These are phyloP conservation scores for Gymnopus androsaceus DNA, from an alignment of 1,284 basidiomycete genomes.

Conservation along the genomic window DNA sequence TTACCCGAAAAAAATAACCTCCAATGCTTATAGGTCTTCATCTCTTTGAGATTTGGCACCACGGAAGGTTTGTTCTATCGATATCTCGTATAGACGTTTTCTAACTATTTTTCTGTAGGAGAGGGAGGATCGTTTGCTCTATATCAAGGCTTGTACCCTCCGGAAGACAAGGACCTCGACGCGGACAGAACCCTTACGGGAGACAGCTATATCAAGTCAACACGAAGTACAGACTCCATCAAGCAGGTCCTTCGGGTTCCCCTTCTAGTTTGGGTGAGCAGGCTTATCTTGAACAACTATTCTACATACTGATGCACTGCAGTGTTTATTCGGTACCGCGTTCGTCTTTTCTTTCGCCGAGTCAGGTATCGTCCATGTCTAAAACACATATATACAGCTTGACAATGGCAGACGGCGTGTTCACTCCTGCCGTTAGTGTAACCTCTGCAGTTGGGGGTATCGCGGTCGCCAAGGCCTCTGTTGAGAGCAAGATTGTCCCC, in stretches of 20 bases:
- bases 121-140: conserved; percentile 70
- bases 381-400: conserved; percentile 33
- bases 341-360: conserved; percentile 26
- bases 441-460: conserved; percentile 69
- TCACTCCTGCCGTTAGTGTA: conserved; percentile 69
- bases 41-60: conserved; percentile 61
- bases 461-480: conserved; percentile 54
- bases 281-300: too few species aligned
- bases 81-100: background rate
- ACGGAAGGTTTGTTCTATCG: conserved; percentile 43
- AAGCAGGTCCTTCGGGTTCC: conserved; percentile 46
- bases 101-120: conserved; percentile 33
- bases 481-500: conserved; percentile 47
- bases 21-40: conserved; percentile 42
- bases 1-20: background rate
- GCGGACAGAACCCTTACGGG: conserved; percentile 56
- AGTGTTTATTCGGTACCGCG: conserved; percentile 46
- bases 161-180: conserved; percentile 43
- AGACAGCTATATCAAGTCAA: conserved; percentile 33
- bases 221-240: conserved; percentile 22
- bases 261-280: conserved; percentile 55
- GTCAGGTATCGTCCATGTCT: background rate
- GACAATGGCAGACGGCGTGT: conserved; percentile 63
- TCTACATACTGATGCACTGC: too few species aligned
- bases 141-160: conserved; percentile 62